Base-by-base conservation (phyloP, 73 alveolate species). In the Halteria grandinella region DNA sequence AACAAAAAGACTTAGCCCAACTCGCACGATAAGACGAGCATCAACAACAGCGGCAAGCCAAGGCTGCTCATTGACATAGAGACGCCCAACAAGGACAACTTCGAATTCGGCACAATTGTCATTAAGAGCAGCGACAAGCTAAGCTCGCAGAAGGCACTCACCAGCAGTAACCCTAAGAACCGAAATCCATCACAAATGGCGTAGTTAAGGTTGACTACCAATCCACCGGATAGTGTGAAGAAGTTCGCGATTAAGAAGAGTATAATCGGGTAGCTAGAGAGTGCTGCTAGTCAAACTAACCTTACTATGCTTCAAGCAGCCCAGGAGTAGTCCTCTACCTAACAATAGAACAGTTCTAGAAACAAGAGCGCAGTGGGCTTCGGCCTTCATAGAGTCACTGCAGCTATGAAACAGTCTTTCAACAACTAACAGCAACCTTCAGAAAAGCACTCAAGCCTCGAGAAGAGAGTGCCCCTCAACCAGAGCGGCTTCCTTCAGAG, bases 131-230 rank as follows among this genome's bases (percentile, higher is more conserved):
- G 36, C 23, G 74, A 57, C 36, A 57, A 57, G 31, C 31, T 57
- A 57, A 28, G 54, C 6, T 57, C 74, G 4, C 36, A 57, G 31
- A 57, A 57, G 33, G 36, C 74, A 10, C 54, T 57, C 4, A 36
- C 74, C n/a, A n/a, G n/a, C n/a, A n/a, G n/a, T n/a, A n/a, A n/a
- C 28, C 18, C 36, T 5, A 57, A 57, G 36, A 18, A 31, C 17
- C 31, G 74, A 57, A 57, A 57, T 29, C 74, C 74, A n/a, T 57
- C 74, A 10, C 31, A 57, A 57, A 21, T 57, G n/a, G 74, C 74
- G 4, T 31, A 57, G 36, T 18, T 57, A 31, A 57, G 74, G 18
- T 57, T 57, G 23, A 57, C 74, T 6, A 57, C 74, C 5, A 57
- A 57, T 20, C 74, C 74, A 7, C 74, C 74, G 5, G 74, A 57